Base-by-base conservation (phyloP, 2,329 filamentous ascomycete genomes). In the Cercospora sesami region DNA sequence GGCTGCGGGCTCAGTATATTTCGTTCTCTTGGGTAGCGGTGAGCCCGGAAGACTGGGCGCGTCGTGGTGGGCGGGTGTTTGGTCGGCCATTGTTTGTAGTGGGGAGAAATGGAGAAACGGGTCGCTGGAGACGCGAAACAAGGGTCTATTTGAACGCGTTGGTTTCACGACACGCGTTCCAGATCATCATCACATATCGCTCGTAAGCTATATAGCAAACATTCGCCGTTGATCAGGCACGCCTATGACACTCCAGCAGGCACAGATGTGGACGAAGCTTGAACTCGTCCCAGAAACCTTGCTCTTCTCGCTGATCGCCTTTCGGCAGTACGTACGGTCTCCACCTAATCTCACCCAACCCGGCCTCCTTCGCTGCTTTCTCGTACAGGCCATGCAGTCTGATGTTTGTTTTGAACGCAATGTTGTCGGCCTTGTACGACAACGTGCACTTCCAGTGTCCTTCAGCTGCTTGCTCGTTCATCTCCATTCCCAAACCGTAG, bases 21-120 rank as follows among this genome's bases (percentile, higher is more conserved):
- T 95, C 76, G 91, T 86, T 77, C 92, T 89, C 83, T 96, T 96
- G 59, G 92, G 85, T 28, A 92, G 88, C 30, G 92, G 93, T 8
- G 91, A 94, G 66, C 86, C 85, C 48, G 90, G 89, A 26, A 89
- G 84, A 63, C 87, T 87, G 58, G 88, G 87, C 30, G 82, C 79
- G 72, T 82, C 78, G 77, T 82, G 83, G 42, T 76, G 71, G 72
- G 69, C 76, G 69, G 73, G 78, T 64, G 77, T 77, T 48, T 72
- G 65, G 64, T 78, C 73, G 36, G 75, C 72, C 76, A 78, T 79
- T 61, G 66, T 70, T 63, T 53, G 60, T 64, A 30, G 30, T 28
- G 26, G 33, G 42, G 30, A 30, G 60, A 57, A 28, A 53, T 59
- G 45, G 39, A 39, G 42, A 57, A 57, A 36, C 48, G 60, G 39